These are phyloP conservation scores for Penicillium polonicum DNA, from an alignment of 2,329 filamentous ascomycete genomes.

Conservation along the genomic window DNA sequence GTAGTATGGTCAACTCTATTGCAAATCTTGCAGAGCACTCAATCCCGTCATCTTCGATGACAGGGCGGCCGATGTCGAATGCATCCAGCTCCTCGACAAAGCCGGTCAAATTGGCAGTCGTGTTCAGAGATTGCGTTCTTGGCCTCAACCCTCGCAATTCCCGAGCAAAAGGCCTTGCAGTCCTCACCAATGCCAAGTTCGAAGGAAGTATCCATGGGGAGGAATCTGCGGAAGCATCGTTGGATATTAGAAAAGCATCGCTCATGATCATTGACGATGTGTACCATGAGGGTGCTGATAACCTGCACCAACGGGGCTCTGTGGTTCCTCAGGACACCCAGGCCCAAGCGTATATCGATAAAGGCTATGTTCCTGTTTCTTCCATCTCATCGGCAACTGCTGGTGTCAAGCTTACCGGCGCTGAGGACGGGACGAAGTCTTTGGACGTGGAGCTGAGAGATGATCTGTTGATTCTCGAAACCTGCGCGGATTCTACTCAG, in stretches of 20 bases:
- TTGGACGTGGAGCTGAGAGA: constrained; percentile 80
- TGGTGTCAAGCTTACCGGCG: constrained; percentile 59
- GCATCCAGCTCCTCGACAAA: constrained; percentile 43
- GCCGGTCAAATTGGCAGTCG: constrained; percentile 56
- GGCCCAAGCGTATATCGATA: constrained; percentile 52
- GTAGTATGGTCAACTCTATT: constrained; percentile 74
- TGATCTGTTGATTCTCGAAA: constrained; percentile 85
- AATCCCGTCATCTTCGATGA: constrained; percentile 6
- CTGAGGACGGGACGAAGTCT: constrained; percentile 60
- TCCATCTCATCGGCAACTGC: constrained; percentile 80
- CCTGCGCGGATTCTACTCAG: constrained; percentile 94
- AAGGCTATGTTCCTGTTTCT: constrained; percentile 82
- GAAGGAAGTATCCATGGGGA: constrained; percentile 66
- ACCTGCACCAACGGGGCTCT: constrained; percentile 29
- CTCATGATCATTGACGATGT: constrained; percentile 80
- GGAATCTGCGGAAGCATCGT: constrained; percentile 60
- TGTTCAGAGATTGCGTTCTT: constrained; percentile 75
- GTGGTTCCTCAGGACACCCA: constrained; percentile 43
- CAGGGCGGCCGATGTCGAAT: constrained; percentile 18
- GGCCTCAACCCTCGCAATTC: constrained; percentile 79
- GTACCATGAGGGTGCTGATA: constrained; percentile 43
- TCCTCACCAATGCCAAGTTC: constrained; percentile 74
- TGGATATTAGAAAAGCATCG: constrained; percentile 76
- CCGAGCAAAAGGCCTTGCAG: constrained; percentile 72
- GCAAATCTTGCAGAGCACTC: constrained; percentile 65